Base-by-base conservation (phyloP, 2,329 filamentous ascomycete genomes). In the Phialocephala sp. region DNA sequence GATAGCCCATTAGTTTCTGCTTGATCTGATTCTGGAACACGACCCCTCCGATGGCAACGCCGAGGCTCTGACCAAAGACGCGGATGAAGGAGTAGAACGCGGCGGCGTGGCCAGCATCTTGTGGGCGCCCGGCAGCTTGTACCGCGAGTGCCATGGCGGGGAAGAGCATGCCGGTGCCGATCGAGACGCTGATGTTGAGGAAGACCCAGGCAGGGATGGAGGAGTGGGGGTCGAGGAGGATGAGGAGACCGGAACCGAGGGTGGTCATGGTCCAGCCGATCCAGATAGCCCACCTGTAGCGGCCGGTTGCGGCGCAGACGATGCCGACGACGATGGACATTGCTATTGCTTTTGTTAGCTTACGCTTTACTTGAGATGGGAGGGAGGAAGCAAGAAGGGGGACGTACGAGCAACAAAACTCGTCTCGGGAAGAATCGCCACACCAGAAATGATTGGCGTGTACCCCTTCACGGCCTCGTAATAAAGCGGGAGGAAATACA, bases 31-130 rank as follows among this genome's bases (percentile, higher is more conserved):
- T 92, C 76, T 92, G 88, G 78, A 92, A 91, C 61, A 90, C 83
- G 37, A 89, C 87, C 3, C 89, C 89, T 1, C 87, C 86, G 60
- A 91, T 81, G 1, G 89, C 88, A 2, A 91, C 86, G 27, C 89
- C 89, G 11, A 91, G 77, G 0, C 85, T 82, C 73, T 91, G 87
- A 0, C 89, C 89, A 27, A 91, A 83, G 1, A 85, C 83, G 15
- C 88, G 84, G 71, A 88, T 83, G 79, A 92, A 92, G 61, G 84
- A 85, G 77, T 89, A 90, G 79, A 91, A 85, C 12, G 85, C 88
- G 0, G 84, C 83, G 0, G 87, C 84, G 66, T 87, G 86, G 1
- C 87, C 84, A 47, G 88, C 84, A 71, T 89, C 84, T 64, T 82
- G 80, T 65, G 81, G 82, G 0, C 81, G 79, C 1, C 84, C 82